Conservation (phyloP, 2,329 filamentous ascomycete genomes). For the Claviceps quebecensis region DNA sequence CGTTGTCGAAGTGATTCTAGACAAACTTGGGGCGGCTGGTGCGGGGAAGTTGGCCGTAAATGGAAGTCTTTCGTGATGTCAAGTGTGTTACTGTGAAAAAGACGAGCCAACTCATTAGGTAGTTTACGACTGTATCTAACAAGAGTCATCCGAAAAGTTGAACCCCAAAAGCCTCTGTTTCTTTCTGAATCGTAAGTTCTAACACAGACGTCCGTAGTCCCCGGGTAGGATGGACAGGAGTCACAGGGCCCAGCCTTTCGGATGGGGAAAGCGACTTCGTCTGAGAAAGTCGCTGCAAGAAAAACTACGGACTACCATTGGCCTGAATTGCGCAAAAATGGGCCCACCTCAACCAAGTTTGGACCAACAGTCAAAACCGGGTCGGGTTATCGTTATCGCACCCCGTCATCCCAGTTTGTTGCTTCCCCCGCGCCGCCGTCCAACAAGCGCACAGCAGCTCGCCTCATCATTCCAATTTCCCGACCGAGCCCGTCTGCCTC, state of each 20-base stretch:
- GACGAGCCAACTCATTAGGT: background rate
- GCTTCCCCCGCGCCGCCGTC: constrained; percentile 4
- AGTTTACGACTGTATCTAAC: background rate
- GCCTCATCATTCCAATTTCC: constrained; percentile 4
- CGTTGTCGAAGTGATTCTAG: constrained; percentile 52
- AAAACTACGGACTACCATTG: background rate
- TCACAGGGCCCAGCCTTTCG: background rate
- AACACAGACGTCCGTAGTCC: no score
- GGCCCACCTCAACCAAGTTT: background rate
- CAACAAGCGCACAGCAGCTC: constrained; percentile 9
- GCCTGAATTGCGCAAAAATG: background rate
- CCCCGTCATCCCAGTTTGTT: constrained; percentile 16
- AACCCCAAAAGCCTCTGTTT: background rate
- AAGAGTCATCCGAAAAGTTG: background rate
- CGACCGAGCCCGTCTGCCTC: background rate
- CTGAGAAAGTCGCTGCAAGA: background rate
- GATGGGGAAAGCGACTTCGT: background rate
- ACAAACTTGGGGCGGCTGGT: constrained; percentile 13
- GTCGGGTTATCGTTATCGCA: constrained; percentile 27
- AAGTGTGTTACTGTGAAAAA: background rate
- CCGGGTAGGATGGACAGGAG: background rate
- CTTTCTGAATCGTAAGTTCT: background rate
- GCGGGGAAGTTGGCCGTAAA: constrained; percentile 3
- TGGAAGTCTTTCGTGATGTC: background rate
- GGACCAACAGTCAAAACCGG: background rate